Conservation (phyloP, 2,329 filamentous ascomycete species). For the Pochonia chlamydosporia region DNA sequence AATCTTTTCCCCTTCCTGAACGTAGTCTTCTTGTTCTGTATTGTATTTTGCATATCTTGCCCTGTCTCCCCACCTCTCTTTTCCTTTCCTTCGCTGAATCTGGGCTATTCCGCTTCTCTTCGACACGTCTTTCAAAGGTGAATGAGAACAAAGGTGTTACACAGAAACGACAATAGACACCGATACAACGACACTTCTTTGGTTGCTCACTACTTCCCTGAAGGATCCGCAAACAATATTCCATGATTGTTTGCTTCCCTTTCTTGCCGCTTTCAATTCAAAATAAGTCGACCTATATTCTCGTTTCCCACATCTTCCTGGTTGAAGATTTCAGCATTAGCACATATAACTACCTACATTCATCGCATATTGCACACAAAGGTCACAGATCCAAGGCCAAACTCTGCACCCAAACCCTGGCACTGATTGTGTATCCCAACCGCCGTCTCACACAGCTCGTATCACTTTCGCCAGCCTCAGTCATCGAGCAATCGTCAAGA, state of each 20-base stretch:
- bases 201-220: not conserved
- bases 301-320: slow-evolving; percentile 4
- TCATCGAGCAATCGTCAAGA: slow-evolving; percentile 6
- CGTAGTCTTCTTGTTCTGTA: too few species aligned
- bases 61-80: too few species aligned
- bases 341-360: not conserved
- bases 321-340: slow-evolving; percentile 1
- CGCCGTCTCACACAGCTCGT: not conserved
- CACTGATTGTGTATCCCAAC: too few species aligned
- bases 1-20: too few species aligned
- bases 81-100: too few species aligned
- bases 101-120: not conserved
- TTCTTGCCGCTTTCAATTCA: not conserved
- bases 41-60: too few species aligned
- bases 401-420: too few species aligned
- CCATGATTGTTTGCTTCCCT: not conserved
- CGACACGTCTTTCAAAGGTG: not conserved
- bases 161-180: not conserved
- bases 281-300: not conserved
- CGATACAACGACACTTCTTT: not conserved
- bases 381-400: too few species aligned
- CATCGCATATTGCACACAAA: not conserved
- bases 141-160: not conserved
- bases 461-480: not conserved
- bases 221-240: not conserved